A percentile compares a stretch with the other conserved stretches of the same genome.
Conservation (phyloP, 441 rosid genomes). For the Gossypium schwendimanii region DNA sequence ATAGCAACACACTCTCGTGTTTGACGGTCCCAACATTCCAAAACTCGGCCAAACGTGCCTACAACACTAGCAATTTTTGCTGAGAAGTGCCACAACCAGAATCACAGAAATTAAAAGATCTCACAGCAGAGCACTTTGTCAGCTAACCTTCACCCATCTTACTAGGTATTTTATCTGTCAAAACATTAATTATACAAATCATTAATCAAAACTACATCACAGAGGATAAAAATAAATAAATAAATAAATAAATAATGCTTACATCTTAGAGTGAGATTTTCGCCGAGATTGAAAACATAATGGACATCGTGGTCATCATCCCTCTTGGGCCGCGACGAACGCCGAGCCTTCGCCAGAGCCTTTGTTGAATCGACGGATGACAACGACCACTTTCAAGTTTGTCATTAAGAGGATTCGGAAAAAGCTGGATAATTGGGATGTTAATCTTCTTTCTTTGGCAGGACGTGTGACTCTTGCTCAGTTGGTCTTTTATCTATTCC, state of each 20-base stretch:
- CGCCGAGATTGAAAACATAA: constrained; percentile 60
- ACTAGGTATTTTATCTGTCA: constrained; percentile 70
- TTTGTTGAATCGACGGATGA: too few relatives aligned
- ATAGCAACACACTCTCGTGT: constrained; percentile 62
- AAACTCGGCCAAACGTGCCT: constrained; percentile 91
- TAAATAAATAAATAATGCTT: constrained; percentile 16
- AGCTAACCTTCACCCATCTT: constrained; percentile 92
- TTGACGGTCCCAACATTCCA: constrained; percentile 90
- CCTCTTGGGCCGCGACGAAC: constrained; percentile 53
- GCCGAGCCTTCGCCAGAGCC: constrained; percentile 23
- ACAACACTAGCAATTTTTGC: constrained; percentile 71
- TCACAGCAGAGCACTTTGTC: constrained; percentile 48
- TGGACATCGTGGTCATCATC: constrained; percentile 86
- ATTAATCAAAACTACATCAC: neutral
- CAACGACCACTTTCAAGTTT: too few relatives aligned
- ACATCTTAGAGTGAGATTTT: constrained; percentile 83
- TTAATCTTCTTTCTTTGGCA: too few relatives aligned
- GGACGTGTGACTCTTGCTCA: too few relatives aligned
- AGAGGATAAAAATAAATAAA: neutral
- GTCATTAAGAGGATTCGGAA: too few relatives aligned
- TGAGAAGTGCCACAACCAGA: constrained; percentile 54
- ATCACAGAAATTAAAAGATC: constrained; percentile 49
- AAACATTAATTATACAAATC: neutral
- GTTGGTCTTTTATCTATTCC: too few relatives aligned
- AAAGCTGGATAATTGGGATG: too few relatives aligned